A percentile compares a stretch with the other conserved stretches of the same genome.
Evolutionary conservation across 257 asterid genomes (phyloP).

Genomic region (Solanum dulcamara): DNA sequence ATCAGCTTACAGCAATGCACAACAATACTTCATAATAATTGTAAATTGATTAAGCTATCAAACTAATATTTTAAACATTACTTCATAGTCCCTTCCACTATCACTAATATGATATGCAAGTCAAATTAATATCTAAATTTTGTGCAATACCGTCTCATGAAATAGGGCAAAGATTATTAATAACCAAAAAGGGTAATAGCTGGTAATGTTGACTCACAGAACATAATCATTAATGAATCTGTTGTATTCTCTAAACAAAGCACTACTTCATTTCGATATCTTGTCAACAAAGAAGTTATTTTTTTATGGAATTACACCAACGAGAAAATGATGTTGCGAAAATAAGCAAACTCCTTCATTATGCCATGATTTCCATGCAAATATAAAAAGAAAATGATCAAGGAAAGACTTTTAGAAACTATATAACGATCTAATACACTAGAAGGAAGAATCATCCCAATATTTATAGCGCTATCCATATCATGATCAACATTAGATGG

Average conservation of each 20-base stretch:
- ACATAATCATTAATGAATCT: not conserved
- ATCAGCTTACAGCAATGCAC: not conserved
- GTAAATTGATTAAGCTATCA: too few relatives aligned
- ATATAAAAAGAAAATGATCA: not conserved
- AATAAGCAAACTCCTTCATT: not conserved
- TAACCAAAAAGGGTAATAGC: not conserved
- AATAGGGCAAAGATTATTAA: not conserved
- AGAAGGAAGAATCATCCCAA: not conserved
- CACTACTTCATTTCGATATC: not conserved
- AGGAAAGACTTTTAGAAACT: not conserved
- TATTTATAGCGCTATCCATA: not conserved
- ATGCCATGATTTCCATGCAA: not conserved
- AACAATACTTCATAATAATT: not conserved
- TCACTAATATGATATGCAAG: too few relatives aligned
- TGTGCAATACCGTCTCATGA: not conserved
- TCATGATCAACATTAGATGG: not conserved
- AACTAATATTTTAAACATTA: not conserved
- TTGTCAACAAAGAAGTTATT: not conserved
- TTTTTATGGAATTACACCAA: not conserved
- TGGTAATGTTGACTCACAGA: not conserved
- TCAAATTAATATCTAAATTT: not conserved
- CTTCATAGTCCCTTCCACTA: not conserved
- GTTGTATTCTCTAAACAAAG: not conserved
- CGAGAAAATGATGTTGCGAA: not conserved
- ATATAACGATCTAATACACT: not conserved